Percentiles rank a stretch among this genome's conserved stretches.
Evolutionary conservation across 495 filamentous ascomycete species (phyloP).

Genomic region (Amphirosellinia nigrospora): DNA sequence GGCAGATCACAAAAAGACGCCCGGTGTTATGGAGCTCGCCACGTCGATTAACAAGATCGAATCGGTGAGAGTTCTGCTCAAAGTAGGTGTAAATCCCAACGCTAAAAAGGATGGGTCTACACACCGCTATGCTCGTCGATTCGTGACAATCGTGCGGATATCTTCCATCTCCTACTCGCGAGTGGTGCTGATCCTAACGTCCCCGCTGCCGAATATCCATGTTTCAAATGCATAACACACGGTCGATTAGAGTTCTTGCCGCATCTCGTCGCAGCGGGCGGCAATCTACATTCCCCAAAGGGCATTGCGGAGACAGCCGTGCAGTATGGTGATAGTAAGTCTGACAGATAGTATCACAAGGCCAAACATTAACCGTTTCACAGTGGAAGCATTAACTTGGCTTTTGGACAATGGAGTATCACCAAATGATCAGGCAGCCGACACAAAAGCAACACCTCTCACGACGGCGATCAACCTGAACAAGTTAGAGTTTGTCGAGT

Average conservation of each 20-base stretch:
- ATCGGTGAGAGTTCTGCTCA: constrained; percentile 56
- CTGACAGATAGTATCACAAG: background rate
- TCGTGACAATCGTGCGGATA: constrained; percentile 57
- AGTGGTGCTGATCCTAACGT: constrained; percentile 61
- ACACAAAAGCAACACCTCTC: constrained; percentile 55
- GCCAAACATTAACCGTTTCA: background rate
- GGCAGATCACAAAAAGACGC: constrained; percentile 51
- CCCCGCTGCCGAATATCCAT: constrained; percentile 59
- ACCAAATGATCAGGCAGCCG: constrained; percentile 54
- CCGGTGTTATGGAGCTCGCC: constrained; percentile 57
- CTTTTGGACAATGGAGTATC: constrained; percentile 56
- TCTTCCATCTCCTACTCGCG: constrained; percentile 56
- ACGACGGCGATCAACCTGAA: constrained; percentile 60
- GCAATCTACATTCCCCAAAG: constrained; percentile 55
- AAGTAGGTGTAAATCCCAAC: constrained; percentile 58
- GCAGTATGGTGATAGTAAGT: constrained; percentile 47
- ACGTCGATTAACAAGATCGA: constrained; percentile 55
- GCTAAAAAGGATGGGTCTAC: constrained; percentile 61
- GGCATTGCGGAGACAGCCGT: constrained; percentile 64
- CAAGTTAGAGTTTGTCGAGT: constrained; percentile 51
- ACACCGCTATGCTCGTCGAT: constrained; percentile 63
- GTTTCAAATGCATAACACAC: constrained; percentile 64
- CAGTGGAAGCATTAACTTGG: constrained; percentile 52
- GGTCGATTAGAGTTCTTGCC: constrained; percentile 56
- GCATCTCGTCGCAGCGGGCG: constrained; percentile 56